These are phyloP conservation scores for Setaria viridis DNA, from an alignment of 202 grass and related monocot species.

Conservation along the genomic window DNA sequence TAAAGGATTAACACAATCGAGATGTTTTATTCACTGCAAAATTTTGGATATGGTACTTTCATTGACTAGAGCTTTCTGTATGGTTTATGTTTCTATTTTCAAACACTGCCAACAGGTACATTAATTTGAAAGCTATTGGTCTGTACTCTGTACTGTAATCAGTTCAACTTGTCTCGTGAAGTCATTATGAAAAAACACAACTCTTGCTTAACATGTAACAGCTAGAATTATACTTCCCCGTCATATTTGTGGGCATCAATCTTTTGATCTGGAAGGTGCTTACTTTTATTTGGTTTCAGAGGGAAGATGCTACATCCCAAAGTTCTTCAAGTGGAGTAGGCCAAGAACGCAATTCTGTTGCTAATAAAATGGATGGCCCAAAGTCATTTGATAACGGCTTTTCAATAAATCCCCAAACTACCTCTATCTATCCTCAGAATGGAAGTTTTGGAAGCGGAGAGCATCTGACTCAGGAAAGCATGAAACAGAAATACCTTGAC, in stretches of 20 bases:
- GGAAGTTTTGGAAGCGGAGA: slow-evolving; percentile 50
- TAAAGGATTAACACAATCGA: neutral
- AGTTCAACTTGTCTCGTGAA: neutral
- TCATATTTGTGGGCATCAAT: neutral
- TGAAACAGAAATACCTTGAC: slow-evolving; percentile 47
- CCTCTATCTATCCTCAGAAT: slow-evolving; percentile 42
- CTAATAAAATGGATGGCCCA: slow-evolving; percentile 40
- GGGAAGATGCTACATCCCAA: slow-evolving; percentile 40
- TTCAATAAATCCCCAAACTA: slow-evolving; percentile 37
- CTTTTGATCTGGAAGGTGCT: slow-evolving; percentile 1
- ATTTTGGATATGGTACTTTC: neutral
- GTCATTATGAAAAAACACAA: neutral
- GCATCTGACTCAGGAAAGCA: slow-evolving; percentile 36
- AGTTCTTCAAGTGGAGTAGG: slow-evolving; percentile 16
- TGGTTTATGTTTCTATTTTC: slow-evolving; percentile 11
- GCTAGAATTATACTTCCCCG: neutral
- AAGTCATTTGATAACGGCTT: slow-evolving; percentile 20
- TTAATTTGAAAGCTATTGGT: neutral
- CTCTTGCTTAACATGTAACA: slow-evolving; percentile 13
- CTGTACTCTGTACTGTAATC: neutral
- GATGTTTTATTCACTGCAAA: neutral
- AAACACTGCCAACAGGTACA: neutral
- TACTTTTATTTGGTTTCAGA: slow-evolving; percentile 49
- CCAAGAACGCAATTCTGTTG: slow-evolving; percentile 33
- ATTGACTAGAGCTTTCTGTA: neutral